These are phyloP conservation scores for Acanthamoeba castellanii DNA, from an alignment of 208 protist genomes.

Conservation along the genomic window DNA sequence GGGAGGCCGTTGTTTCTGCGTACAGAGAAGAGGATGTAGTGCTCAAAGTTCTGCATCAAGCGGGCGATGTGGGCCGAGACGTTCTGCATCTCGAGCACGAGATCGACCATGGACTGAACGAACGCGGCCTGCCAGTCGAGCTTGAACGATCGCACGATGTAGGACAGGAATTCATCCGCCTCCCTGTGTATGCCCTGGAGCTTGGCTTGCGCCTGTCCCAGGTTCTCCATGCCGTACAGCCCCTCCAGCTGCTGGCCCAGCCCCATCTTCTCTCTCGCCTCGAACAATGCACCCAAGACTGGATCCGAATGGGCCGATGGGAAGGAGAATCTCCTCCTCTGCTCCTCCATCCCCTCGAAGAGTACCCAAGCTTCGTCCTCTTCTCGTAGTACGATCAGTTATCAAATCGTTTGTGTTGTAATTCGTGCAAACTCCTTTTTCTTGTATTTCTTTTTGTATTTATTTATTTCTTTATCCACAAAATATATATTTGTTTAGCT, in stretches of 20 bases:
- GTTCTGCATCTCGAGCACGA: conserved; percentile 7
- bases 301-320: too few species aligned
- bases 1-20: background rate
- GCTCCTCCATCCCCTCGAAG: too few species aligned
- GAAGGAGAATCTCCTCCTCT: too few species aligned
- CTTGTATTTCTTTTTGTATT: too few species aligned
- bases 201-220: background rate
- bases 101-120: conserved; percentile 27
- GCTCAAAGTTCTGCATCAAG: conserved; percentile 9
- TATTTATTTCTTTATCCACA: too few species aligned
- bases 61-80: background rate
- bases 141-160: conserved; percentile 1
- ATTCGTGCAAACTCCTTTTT: too few species aligned
- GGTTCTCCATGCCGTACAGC: background rate
- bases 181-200: background rate
- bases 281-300: too few species aligned
- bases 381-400: too few species aligned
- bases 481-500: too few species aligned
- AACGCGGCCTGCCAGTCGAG: conserved; percentile 9
- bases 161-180: conserved; percentile 3
- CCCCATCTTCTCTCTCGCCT: background rate
- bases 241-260: background rate
- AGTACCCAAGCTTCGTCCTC: too few species aligned
- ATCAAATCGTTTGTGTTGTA: too few species aligned
- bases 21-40: conserved; percentile 44